Percentiles rank a stretch among this genome's conserved stretches.
phyloP scores from a whole-genome alignment of 2,329 filamentous ascomycete genomes.

The Xylaria polymorpha region DNA sequence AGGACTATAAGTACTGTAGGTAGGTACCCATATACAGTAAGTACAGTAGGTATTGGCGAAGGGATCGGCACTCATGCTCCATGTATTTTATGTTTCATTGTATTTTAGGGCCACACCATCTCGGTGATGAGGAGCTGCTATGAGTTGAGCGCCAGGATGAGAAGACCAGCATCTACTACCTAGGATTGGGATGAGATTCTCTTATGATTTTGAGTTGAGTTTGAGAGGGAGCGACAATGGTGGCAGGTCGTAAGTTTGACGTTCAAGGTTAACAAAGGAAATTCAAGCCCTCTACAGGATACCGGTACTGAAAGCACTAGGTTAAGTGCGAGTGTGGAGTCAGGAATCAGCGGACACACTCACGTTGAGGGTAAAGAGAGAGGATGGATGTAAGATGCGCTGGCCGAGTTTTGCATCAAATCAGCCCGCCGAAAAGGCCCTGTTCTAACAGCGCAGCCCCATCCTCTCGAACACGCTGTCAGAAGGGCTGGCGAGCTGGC shows the following conservation, averaged over 20 bases:
- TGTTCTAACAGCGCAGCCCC: slow-evolving; percentile 44
- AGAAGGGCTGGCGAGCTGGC: slow-evolving; percentile 38
- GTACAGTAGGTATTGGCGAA: slow-evolving; percentile 29
- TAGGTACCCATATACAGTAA: slow-evolving; percentile 9
- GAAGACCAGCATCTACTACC: slow-evolving; percentile 34
- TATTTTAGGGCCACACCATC: slow-evolving; percentile 44
- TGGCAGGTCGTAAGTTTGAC: slow-evolving; percentile 37
- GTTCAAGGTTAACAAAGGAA: slow-evolving; percentile 10
- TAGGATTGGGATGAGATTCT: slow-evolving; percentile 31
- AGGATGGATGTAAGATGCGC: slow-evolving; percentile 47
- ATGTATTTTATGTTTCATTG: slow-evolving; percentile 48
- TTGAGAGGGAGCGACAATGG: slow-evolving; percentile 38
- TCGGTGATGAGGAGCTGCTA: slow-evolving; percentile 37
- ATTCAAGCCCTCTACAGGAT: slow-evolving; percentile 27
- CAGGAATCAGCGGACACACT: slow-evolving; percentile 37
- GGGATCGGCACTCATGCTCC: slow-evolving; percentile 45
- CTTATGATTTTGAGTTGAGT: slow-evolving; percentile 17
- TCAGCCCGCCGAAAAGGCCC: slow-evolving; percentile 46
- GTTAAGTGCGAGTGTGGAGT: slow-evolving; percentile 26
- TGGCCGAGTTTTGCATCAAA: slow-evolving; percentile 51
- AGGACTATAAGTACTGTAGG: slow-evolving; percentile 4
- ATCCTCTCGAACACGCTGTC: slow-evolving; percentile 45
- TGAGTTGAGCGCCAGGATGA: slow-evolving; percentile 27
- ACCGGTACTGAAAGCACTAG: not conserved
- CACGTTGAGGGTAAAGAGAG: slow-evolving; percentile 33